These are phyloP conservation scores for Priceomyces castillae DNA, from an alignment of 805 yeast genomes.

Conservation along the genomic window DNA sequence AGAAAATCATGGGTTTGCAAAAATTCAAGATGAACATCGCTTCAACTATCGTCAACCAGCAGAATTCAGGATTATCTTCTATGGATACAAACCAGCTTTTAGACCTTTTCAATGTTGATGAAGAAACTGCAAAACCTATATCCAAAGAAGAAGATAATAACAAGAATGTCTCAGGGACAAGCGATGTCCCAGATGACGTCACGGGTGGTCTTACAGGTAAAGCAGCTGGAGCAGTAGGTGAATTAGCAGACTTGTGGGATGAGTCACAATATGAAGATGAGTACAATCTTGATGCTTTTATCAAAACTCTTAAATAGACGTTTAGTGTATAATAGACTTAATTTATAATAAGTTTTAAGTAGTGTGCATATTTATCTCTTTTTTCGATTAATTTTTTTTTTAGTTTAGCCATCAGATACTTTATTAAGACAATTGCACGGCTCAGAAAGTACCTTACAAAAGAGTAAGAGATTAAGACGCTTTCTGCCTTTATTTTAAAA, in stretches of 20 bases:
- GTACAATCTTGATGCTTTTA: constrained; percentile 89
- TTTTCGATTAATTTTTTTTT: constrained; percentile 2
- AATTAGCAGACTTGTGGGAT: constrained; percentile 93
- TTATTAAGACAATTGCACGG: too few species aligned
- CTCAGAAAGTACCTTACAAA: neutral
- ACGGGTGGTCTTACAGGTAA: constrained; percentile 71
- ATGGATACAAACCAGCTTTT: constrained; percentile 95
- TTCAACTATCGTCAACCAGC: constrained; percentile 92
- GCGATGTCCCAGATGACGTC: constrained; percentile 48
- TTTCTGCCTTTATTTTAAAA: neutral
- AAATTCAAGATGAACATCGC: constrained; percentile 97
- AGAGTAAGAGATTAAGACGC: neutral
- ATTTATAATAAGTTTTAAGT: neutral
- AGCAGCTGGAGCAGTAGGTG: constrained; percentile 85
- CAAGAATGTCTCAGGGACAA: constrained; percentile 21
- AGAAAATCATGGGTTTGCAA: constrained; percentile 97
- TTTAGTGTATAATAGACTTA: constrained; percentile 1
- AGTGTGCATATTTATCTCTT: neutral
- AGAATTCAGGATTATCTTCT: constrained; percentile 89
- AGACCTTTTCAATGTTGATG: constrained; percentile 82
- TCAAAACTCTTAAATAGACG: constrained; percentile 61
- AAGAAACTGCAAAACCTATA: constrained; percentile 33
- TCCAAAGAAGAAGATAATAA: constrained; percentile 24
- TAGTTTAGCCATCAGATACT: neutral
- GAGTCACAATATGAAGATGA: constrained; percentile 95